These are phyloP conservation scores for Skeletonema grethae DNA, from an alignment of 108 stramenopile genomes.

Conservation along the genomic window DNA sequence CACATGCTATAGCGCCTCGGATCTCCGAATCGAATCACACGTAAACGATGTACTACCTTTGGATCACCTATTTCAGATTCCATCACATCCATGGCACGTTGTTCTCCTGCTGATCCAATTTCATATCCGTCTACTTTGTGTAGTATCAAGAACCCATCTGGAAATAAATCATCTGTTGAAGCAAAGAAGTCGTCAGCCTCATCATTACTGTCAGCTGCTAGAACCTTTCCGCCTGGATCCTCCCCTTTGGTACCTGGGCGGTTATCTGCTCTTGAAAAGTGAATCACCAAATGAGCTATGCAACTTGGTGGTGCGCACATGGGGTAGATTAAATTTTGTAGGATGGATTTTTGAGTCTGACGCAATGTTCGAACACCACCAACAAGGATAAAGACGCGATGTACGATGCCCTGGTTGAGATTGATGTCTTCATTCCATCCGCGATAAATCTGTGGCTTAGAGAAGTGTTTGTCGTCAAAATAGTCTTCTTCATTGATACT, in stretches of 20 bases:
- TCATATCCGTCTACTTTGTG: slow-evolving; percentile 9
- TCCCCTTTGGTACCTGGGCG: neutral
- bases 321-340: neutral
- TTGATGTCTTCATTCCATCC: neutral
- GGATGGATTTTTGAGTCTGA: neutral
- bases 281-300: slow-evolving; percentile 12
- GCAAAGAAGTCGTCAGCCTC: too few relatives aligned
- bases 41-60: neutral
- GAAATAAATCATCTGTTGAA: neutral
- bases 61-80: neutral
- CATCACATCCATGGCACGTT: slow-evolving; percentile 8
- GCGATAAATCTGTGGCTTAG: neutral
- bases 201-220: too few relatives aligned
- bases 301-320: neutral
- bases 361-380: slow-evolving; percentile 2
- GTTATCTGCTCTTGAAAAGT: slow-evolving; percentile 1
- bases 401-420: too few relatives aligned
- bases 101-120: slow-evolving; percentile 11
- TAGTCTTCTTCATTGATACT: neutral
- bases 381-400: slow-evolving; percentile 11
- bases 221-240: too few relatives aligned
- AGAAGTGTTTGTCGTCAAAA: slow-evolving; percentile 4
- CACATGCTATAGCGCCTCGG: neutral
- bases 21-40: neutral
- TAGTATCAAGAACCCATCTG: slow-evolving; percentile 1